Base-by-base conservation (phyloP, 768 basidiomycete genomes). In the Lyophyllum decastes region DNA sequence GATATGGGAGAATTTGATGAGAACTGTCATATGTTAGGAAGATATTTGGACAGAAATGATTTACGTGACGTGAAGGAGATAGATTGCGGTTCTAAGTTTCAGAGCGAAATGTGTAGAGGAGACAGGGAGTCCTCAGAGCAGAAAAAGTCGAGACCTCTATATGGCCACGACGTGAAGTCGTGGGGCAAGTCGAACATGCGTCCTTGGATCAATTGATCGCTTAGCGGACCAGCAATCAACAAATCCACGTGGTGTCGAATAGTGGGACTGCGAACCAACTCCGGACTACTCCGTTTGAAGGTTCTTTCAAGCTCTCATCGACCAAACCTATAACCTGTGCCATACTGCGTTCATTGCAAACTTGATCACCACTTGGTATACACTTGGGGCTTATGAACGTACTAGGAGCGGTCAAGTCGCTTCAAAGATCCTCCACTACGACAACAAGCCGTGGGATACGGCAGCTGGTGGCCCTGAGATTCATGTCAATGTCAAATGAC, bases 1-100 rank as follows among this genome's bases (percentile, higher is more conserved):
- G 45, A 54, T 58, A 44, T 49, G 21, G 53, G 41, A 14, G 40
- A 45, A 49, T 49, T 58, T 66, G 65, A 66, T 62, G 61, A 66
- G 61, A 64, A 60, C 62, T 62, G 61, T 54, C 63, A 66, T 49
- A 53, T 52, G 48, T 22, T 30, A 25, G 21, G 50, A 52, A 56
- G 33, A 46, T 26, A 2, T 43, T 4, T 25, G 6, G 49, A 55
- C 51, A 59, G 46, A 46, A 52, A 59, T 59, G 53, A 49, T 61
- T 53, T 59, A 49, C 49, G 46, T 57, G 50, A 44, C 27, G 33
- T 49, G 19, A 45, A 54, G 9, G 34, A 30, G 48, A 50, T 25
- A 12, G 19, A 41, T 30, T 56, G 25, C 34, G n/a, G 34, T 26
- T 41, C 6, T 33, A 26, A 26, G 25, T 22, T 40, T 25, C 4